phyloP scores from a whole-genome alignment of 2,329 filamentous ascomycete genomes.

The Trichoderma cornu-damae region DNA sequence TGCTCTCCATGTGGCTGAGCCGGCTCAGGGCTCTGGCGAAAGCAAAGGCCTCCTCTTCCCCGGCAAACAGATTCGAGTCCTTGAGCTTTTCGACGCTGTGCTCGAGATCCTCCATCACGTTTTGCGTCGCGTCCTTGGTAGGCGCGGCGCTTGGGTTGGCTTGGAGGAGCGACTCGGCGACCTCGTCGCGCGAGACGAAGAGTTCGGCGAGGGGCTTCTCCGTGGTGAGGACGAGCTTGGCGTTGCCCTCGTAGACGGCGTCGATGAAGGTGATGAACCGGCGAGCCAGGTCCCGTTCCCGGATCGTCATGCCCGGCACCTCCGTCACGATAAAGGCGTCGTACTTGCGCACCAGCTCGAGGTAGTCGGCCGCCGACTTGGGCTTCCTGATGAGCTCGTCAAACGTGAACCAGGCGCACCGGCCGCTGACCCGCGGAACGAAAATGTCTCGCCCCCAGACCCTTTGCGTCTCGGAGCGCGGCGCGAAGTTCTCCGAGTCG shows the following conservation, averaged over 20 bases:
- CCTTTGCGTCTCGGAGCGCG: constrained; percentile 70
- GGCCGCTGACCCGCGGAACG: constrained; percentile 82
- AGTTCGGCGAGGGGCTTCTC: constrained; percentile 79
- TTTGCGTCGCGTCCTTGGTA: constrained; percentile 66
- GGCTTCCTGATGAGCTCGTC: constrained; percentile 83
- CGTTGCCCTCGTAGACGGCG: constrained; percentile 85
- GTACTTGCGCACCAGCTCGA: constrained; percentile 85
- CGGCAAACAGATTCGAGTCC: constrained; percentile 79
- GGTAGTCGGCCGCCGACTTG: constrained; percentile 89
- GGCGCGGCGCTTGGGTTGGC: constrained; percentile 37
- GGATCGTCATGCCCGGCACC: constrained; percentile 85
- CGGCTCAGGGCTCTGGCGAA: constrained; percentile 85
- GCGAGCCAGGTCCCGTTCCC: constrained; percentile 78
- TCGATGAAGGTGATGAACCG: constrained; percentile 98
- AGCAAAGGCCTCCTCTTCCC: constrained; percentile 93
- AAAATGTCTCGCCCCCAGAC: constrained; percentile 91
- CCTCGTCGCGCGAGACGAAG: constrained; percentile 70
- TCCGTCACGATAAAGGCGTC: constrained; percentile 89
- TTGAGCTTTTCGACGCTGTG: constrained; percentile 81
- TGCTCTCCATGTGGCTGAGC: constrained; percentile 86
- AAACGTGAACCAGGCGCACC: constrained; percentile 87
- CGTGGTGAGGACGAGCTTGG: constrained; percentile 92
- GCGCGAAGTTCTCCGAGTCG: constrained; percentile 68
- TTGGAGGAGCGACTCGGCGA: constrained; percentile 53
- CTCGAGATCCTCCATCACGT: constrained; percentile 81